Percentiles rank a stretch among this genome's conserved stretches.
Conservation (phyloP, 495 filamentous ascomycete species). For the Penicillium angulare region DNA sequence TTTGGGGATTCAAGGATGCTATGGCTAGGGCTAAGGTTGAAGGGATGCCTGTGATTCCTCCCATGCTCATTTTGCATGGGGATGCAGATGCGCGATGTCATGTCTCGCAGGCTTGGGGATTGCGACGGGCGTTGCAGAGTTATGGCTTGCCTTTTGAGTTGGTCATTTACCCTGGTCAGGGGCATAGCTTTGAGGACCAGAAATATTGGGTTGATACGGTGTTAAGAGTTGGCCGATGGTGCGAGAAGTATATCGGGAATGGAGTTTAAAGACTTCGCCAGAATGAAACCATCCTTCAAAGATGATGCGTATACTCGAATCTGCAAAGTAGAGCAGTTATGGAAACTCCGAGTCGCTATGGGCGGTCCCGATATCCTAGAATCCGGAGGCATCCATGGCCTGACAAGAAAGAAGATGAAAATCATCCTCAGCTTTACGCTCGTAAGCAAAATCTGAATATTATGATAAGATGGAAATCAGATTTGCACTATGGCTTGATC, state of each 20-base stretch:
- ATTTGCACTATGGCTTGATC: too few relatives aligned
- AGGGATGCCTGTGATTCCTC: constrained; percentile 6
- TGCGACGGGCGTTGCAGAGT: constrained; percentile 11
- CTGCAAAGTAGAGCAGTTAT: too few relatives aligned
- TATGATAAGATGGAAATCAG: too few relatives aligned
- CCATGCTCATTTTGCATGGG: constrained; percentile 24
- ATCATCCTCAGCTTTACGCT: too few relatives aligned
- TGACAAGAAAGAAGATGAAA: too few relatives aligned
- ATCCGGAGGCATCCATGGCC: too few relatives aligned
- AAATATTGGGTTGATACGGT: constrained; percentile 16
- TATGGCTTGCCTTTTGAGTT: constrained; percentile 16
- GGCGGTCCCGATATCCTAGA: too few relatives aligned
- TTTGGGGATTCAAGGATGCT: constrained; percentile 18
- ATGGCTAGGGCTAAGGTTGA: constrained; percentile 1
- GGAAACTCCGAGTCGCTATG: too few relatives aligned
- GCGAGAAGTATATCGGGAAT: constrained; percentile 10
- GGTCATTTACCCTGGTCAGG: constrained; percentile 15
- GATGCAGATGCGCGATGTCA: constrained; percentile 20
- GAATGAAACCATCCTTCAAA: too few relatives aligned
- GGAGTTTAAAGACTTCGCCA: too few relatives aligned
- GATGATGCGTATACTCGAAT: too few relatives aligned
- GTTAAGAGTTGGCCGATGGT: constrained; percentile 6
- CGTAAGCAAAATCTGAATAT: too few relatives aligned
- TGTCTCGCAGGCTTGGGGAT: constrained; percentile 16
- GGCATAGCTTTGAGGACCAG: constrained; percentile 16